phyloP scores from a whole-genome alignment of 306 rosid species.

The Malus orientalis region DNA sequence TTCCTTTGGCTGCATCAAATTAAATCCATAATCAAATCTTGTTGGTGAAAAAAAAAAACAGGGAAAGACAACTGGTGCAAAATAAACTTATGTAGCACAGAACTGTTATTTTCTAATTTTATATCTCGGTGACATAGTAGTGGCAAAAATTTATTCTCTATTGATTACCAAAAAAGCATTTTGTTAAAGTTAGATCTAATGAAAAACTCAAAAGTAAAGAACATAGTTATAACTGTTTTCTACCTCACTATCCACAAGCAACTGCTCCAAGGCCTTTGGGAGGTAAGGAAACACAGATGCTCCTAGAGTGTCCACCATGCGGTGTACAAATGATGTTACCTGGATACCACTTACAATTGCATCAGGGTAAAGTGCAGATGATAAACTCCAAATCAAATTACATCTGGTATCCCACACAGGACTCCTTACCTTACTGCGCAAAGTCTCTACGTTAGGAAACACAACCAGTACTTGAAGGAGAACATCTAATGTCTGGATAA shows the following conservation, averaged over 20 bases:
- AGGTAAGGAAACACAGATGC: conserved; percentile 85
- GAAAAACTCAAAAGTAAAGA: background rate
- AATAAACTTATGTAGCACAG: background rate
- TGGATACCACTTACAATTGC: conserved; percentile 19
- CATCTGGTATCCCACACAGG: background rate
- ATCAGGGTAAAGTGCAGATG: conserved; percentile 17
- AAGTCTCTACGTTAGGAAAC: conserved; percentile 69
- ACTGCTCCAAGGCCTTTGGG: conserved; percentile 82
- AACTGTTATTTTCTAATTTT: background rate
- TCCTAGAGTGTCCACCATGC: conserved; percentile 94
- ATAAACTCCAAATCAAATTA: background rate
- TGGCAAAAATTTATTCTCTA: background rate
- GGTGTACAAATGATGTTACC: conserved; percentile 95
- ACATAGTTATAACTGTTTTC: background rate
- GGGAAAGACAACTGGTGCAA: background rate
- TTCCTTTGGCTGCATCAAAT: conserved; percentile 78
- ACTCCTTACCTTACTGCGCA: conserved; percentile 58
- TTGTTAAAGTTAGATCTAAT: conserved; percentile 1
- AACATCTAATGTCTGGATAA: conserved; percentile 73
- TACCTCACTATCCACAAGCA: conserved; percentile 90
- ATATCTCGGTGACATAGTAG: background rate
- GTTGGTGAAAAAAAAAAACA: background rate
- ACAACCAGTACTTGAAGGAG: conserved; percentile 83
- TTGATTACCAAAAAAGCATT: background rate
- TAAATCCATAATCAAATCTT: conserved; percentile 5